Evolutionary conservation across 257 asterid genomes (phyloP), one percentile per base, ranked within the genome.

Genomic region (Galeopsis tetrahit): DNA sequence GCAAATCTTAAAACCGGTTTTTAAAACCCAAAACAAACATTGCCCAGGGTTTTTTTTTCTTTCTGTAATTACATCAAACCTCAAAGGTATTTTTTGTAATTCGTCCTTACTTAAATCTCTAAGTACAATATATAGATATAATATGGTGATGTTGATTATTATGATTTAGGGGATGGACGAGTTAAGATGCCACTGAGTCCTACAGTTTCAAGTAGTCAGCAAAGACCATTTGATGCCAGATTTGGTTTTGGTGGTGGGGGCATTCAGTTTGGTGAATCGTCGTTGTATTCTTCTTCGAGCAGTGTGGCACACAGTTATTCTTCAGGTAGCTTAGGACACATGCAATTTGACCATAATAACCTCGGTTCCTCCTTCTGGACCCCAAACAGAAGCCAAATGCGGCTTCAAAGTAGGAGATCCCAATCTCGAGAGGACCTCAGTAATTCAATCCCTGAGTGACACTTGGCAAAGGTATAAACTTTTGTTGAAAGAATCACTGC

Each of bases 171-270:
- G 31, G 96, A 91, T 68, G 97, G 90, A 71, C 82, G 95, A 71
- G 86, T 74, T 69, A 95, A 95, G 96, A 69, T 79, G 88, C 98
- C 96, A 35, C 78, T 95, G 75, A 95, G 99, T 82, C 99, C 99
- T 59, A 91, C 96, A 53, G 79, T 83, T 68, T 79, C 84, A 38
- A 80, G 81, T 67, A 68, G 80, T 72, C 89, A 83, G 64, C 91
- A 83, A 61, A 78, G 93, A 65, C 83, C 91, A 38, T 89, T 83
- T 62, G 88, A 83, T 35, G 38, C 79, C 2, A 84, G 83, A 38
- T 81, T 78, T 68, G 85, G 84, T 76, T 85, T 82, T 39, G 73
- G 86, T 55, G 82, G 78, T 58, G 74, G 72, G 43, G 79, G 84
- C 76, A 38, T 86, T 75, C 93, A 88, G 85, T 88, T 85, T 46